Base-by-base conservation (phyloP, 441 rosid species). In the Monsonia emarginata region DNA sequence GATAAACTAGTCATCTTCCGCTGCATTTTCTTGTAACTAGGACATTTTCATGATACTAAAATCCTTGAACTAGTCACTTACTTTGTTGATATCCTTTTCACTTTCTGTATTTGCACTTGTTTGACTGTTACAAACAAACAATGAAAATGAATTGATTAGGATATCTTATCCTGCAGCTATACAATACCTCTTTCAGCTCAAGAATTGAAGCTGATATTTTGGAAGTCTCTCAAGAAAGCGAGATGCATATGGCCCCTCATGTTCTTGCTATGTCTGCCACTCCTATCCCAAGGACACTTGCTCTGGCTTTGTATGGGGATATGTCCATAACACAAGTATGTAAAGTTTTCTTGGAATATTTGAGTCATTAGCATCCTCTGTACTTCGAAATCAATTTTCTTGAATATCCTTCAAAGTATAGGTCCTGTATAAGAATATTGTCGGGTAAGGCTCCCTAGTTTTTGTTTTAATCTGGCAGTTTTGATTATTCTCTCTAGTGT, bases 231-330 rank as follows among this genome's bases (percentile, higher is more conserved):
- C 74, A 87, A 54, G 76, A 82, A 67, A 68, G 72, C 75, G 88
- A 84, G 73, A 77, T 65, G 64, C 46, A 69, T 69, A 94, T 94
- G 97, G 96, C 99, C 71, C 97, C 97, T 24, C 97, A 94, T 77
- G 82, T 94, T 78, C 95, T 94, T 69, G 96, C 96, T 31, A 80
- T 94, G 90, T 86, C 97, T 65, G 97, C 96, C 72, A 94, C 99
- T 73, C 96, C 95, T 74, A 89, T 91, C 62, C 98, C 97, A 10
- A 86, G 97, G 85, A 85, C 97, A 36, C 96, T 94, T 72, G 97
- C 99, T 66, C 63, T 94, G 71, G 99, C 97, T 31, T 74, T 91
- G 72, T 89, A 91, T 75, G 96, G 97, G 36, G 96, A 94, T 73
- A 76, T 88, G 72, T 89, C 96, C 61, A 75, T 91, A 70, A 89